Base-by-base conservation (phyloP, 352 stramenopile genomes). In the Pythium aquatile region DNA sequence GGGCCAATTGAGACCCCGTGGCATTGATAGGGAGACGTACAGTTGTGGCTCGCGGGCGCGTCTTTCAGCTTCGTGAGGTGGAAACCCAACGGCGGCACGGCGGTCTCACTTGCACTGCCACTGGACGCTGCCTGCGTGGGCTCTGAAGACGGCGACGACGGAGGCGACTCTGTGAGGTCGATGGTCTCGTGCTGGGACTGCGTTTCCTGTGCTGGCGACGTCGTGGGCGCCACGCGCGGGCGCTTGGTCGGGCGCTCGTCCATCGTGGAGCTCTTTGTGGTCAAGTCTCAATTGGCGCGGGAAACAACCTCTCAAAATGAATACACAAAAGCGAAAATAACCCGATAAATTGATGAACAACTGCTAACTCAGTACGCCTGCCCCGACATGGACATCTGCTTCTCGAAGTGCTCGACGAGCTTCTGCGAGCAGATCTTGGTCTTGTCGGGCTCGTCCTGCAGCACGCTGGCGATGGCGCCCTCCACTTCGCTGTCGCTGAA, bases 401-500 rank as follows among this genome's bases (percentile, higher is more conserved):
- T 51, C 44, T 89, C 78, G 56, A 91, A 91, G 68, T 82, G 89
- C 59, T 70, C 58, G 55, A 70, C 79, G 44, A 91, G 67, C 67
- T 87, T 88, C 48, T 89, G 78, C 37, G 87, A 56, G 48, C 78
- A 55, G 51, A 93, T 78, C 9, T 39, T 72, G 47, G 47, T 73
- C 44, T 68, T 72, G 65, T 69, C 52, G 13, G 72, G 33, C 28
- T 73, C 73, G 11, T 65, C 70, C 49, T 85, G 73, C 56, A 83
- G 74, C n/a, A 74, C 77, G 26, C 76, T 74, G 11, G 71, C 58
- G 26, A 94, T 67, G 10, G 81, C 81, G 37, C 72, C 74, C 55
- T 83, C 68, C 37, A 88, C 86, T 69, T 94, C 85, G 17, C 74
- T 73, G 24, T 82, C 73, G 58, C 83, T 94, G 68, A 94, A 94